Base-by-base conservation (phyloP, 2,329 filamentous ascomycete species). In the Pseudopithomyces chartarum region DNA sequence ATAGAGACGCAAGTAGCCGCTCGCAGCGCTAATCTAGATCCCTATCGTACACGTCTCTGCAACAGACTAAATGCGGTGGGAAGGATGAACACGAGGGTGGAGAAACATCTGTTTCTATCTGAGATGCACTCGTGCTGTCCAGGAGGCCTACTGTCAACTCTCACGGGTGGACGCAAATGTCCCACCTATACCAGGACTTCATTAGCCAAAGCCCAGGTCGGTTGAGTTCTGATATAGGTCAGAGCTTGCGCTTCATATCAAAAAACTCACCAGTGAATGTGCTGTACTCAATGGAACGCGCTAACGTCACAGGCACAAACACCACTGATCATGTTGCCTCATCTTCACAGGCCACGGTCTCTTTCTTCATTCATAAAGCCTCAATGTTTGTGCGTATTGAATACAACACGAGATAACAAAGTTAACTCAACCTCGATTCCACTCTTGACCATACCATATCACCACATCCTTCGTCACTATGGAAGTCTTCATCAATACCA, bases 401-500 rank as follows among this genome's bases (percentile, higher is more conserved):
- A 19, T 2, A 46, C 29, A 47, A 12, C n/a, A 5, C 17, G 13
- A 15, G 5, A 48, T 6, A n/a, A 23, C 32, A 48, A 33, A 19
- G n/a, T 13, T 20, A 26, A 6, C 45, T 48, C 32, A 33, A 29
- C 47, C 13, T 19, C 47, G 17, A 34, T 13, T 17, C 34, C 22
- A 13, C 19, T 42, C 22, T n/a, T 39, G 26, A 4, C n/a, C 3
- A 2, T 4, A 15, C n/a, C n/a, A 19, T 5, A 6, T 15, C 7
- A 17, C 38, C 26, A 8, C 22, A 19, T 42, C 23, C 17, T 4
- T 6, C 29, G 29, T 15, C 34, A 40, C 40, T 33, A 72, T 73
- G 70, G 67, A 73, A 10, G 51, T 54, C 22, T 68, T 69, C 23
- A 59, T 73, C 45, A 46, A 62, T 8, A 65, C 58, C 13, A 61